phyloP scores from a whole-genome alignment of 2,329 filamentous ascomycete genomes.

The Trichoderma endophyticum region DNA sequence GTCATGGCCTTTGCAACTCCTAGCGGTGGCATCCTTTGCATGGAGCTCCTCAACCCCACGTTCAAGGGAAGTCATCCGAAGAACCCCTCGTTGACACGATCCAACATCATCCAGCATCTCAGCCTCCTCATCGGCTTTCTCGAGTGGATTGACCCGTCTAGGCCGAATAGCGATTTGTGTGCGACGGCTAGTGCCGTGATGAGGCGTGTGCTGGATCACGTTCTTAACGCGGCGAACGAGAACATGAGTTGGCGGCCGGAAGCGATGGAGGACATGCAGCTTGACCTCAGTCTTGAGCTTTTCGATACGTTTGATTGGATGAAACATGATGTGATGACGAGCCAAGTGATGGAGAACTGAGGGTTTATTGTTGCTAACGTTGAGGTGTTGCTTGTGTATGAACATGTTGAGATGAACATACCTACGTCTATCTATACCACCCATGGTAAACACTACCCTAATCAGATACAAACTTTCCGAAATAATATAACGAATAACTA shows the following conservation, averaged over 20 bases:
- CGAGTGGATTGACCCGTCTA: constrained; percentile 48
- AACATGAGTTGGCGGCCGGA: constrained; percentile 19
- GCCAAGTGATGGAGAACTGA: not conserved
- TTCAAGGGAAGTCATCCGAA: constrained; percentile 33
- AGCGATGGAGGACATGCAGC: constrained; percentile 19
- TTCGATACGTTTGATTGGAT: constrained; percentile 43
- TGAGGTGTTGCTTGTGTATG: not conserved
- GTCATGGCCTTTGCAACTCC: constrained; percentile 50
- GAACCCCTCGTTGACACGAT: constrained; percentile 40
- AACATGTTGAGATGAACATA: not conserved
- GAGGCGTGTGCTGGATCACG: constrained; percentile 48
- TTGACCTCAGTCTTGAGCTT: constrained; percentile 41
- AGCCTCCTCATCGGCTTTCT: constrained; percentile 50
- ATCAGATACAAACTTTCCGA: not conserved
- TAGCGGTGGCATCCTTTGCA: constrained; percentile 48
- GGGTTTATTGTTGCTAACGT: not conserved
- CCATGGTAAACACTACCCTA: not conserved
- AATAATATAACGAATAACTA: not conserved
- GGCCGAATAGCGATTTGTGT: constrained; percentile 49
- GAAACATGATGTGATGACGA: constrained; percentile 21
- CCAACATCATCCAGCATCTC: constrained; percentile 50
- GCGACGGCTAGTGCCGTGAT: constrained; percentile 46
- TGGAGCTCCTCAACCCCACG: constrained; percentile 46
- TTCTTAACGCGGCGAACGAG: constrained; percentile 39
- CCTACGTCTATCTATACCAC: not conserved